A percentile compares a stretch with the other conserved stretches of the same genome.
phyloP scores from a whole-genome alignment of 148 eudicot genomes.

The Drosera capensis region DNA sequence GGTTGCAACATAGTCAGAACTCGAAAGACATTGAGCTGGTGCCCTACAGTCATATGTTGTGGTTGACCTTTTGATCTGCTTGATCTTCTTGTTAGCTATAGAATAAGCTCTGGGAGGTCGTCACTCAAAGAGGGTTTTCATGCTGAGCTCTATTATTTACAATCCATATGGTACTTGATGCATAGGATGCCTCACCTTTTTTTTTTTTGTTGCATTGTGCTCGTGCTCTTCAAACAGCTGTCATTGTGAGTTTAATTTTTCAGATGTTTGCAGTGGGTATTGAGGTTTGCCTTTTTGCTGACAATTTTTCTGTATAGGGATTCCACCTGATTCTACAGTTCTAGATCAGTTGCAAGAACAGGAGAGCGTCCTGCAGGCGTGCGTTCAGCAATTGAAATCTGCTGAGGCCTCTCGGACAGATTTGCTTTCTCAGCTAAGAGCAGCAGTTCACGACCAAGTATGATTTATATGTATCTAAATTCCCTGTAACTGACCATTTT shows the following conservation, averaged over 20 bases:
- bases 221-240: too few relatives aligned
- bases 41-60: too few relatives aligned
- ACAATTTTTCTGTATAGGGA: constrained; percentile 26
- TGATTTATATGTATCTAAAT: constrained; percentile 1
- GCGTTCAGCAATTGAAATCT: constrained; percentile 56
- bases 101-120: too few relatives aligned
- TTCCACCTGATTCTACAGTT: constrained; percentile 29
- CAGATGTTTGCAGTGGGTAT: not conserved
- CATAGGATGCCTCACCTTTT: too few relatives aligned
- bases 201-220: too few relatives aligned
- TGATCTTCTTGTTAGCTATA: too few relatives aligned
- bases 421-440: constrained; percentile 61
- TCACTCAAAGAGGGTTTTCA: too few relatives aligned
- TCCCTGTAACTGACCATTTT: not conserved
- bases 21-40: too few relatives aligned
- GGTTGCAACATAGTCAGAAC: too few relatives aligned
- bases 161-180: too few relatives aligned
- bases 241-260: not conserved
- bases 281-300: not conserved
- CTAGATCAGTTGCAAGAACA: constrained; percentile 57
- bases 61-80: too few relatives aligned
- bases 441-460: constrained; percentile 83
- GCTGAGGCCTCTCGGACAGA: constrained; percentile 47
- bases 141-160: too few relatives aligned
- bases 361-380: constrained; percentile 46